phyloP scores from a whole-genome alignment of 257 asterid genomes.

The Gentiana dahurica region DNA sequence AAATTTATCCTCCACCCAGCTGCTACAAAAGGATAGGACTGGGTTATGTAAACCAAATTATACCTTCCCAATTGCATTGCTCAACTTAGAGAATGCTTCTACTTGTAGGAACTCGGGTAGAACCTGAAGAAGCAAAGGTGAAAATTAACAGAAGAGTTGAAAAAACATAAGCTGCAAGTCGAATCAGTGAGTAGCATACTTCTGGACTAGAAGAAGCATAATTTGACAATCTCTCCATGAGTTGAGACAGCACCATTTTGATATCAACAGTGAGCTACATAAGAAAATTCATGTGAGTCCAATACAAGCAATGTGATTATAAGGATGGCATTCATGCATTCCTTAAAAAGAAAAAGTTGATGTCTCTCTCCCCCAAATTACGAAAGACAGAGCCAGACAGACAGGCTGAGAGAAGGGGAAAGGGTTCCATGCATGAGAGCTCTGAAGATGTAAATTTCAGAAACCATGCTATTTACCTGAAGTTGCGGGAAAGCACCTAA shows the following conservation, averaged over 20 bases:
- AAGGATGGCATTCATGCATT: not conserved
- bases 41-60: slow-evolving; percentile 5
- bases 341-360: not conserved
- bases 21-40: not conserved
- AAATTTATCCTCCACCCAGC: not conserved
- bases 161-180: slow-evolving; percentile 2
- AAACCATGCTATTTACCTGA: slow-evolving; percentile 48
- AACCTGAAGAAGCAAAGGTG: slow-evolving; percentile 34
- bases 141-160: slow-evolving; percentile 11
- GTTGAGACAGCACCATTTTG: slow-evolving; percentile 81
- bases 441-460: not conserved
- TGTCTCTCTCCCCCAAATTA: not conserved
- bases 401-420: not conserved
- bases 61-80: slow-evolving; percentile 99
- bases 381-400: not conserved
- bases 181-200: slow-evolving; percentile 41
- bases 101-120: slow-evolving; percentile 93
- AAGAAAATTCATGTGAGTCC: no score
- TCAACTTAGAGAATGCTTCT: slow-evolving; percentile 94
- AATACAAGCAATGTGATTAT: no score
- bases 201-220: slow-evolving; percentile 93
- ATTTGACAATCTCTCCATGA: slow-evolving; percentile 97
- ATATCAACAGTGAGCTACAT: slow-evolving; percentile 49
- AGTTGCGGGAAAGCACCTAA: slow-evolving; percentile 96
- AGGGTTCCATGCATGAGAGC: no score